Evolutionary conservation across 2,329 filamentous ascomycete genomes (phyloP), one percentile per base, ranked within the genome.

Genomic region (Acrocalymma vagum): DNA sequence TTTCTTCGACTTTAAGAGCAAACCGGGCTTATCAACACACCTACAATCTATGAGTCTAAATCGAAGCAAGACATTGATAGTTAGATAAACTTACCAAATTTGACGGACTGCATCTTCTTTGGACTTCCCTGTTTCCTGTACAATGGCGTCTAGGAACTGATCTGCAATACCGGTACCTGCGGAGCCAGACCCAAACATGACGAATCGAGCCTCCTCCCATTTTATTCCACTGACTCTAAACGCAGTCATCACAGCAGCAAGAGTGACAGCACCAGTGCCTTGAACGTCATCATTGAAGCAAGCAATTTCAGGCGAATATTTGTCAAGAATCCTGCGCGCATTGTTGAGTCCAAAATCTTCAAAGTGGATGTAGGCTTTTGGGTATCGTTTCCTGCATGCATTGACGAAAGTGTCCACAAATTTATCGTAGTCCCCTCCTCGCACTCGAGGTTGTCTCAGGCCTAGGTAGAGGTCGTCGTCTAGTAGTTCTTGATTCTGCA

Each of bases 241-340:
- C 0, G 82, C 90, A 0, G 90, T 83, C 74, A 90, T 84, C 48
- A 95, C 85, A 1, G 87, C 90, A 0, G 90, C 90, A 0, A 95
- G 78, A 0, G 91, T 93, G 1, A 95, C 90, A 44, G 88, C 93
- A 0, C 90, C 91, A 0, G 91, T 95, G 1, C 90, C 91, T 67
- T 95, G 90, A 0, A 95, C 85, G 64, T 95, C 90, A 43, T 95
- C 91, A 59, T 95, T 95, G 77, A 96, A 95, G 66, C 90, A 95
- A 0, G 90, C 79, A 6, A 93, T 85, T 33, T 87, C 62, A 0
- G 85, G 78, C 1, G 86, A 81, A 58, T 94, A 95, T 23, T 78
- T 80, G 45, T 95, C 88, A 1, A 95, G 76, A 3, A 95, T 81
- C 3, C 88, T 81, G 20, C 87, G 78, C 0, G 89, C 88, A 58